Base-by-base conservation (phyloP, 2,329 filamentous ascomycete species). In the Lachnellula occidentalis region DNA sequence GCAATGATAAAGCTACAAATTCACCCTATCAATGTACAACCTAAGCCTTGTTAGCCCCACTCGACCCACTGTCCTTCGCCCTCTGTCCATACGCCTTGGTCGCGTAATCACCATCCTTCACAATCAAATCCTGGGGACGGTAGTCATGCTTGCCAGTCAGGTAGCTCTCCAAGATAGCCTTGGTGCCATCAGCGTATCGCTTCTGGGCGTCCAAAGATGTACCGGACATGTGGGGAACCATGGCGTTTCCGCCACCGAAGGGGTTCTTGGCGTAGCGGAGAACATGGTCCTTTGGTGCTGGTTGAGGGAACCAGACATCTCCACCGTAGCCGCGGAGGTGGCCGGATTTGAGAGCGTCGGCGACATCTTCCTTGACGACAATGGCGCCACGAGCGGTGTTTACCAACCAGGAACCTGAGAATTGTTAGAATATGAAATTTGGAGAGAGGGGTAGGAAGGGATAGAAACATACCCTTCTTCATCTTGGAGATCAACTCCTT, bases 311-410 rank as follows among this genome's bases (percentile, higher is more conserved):
- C 92, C 92, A 97, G 68, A 94, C 88, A 65, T 94, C 89, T 69
- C 89, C 89, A 62, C 83, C 90, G 78, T 95, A 95, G 64, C 90
- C 90, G 69, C 88, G 86, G 70, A 95, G 88, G 74, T 97, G 92
- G 68, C 94, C 94, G 34, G 80, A 83, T 80, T 92, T 90, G 72
- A 99, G 83, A 48, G 94, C 94, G 27, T 87, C 92, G 60, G 94
- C 94, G 54, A 99, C 94, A 66, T 97, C 94, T 78, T 97, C 92
- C 85, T 97, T 97, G 78, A 97, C 92, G 67, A 99, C 92, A 71
- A 99, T 99, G 74, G 94, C 94, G 69, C 94, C 94, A 73, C 94
- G 94, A 66, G 94, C 94, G 34, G 94, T 99, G 87, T 99, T 99
- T 78, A 99, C 79, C 71, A 99, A 88, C 90, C 94, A 97, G 41